Percentiles rank a stretch among this genome's conserved stretches.
Conservation (phyloP, 1,284 basidiomycete species). For the Puccinia hordei region DNA sequence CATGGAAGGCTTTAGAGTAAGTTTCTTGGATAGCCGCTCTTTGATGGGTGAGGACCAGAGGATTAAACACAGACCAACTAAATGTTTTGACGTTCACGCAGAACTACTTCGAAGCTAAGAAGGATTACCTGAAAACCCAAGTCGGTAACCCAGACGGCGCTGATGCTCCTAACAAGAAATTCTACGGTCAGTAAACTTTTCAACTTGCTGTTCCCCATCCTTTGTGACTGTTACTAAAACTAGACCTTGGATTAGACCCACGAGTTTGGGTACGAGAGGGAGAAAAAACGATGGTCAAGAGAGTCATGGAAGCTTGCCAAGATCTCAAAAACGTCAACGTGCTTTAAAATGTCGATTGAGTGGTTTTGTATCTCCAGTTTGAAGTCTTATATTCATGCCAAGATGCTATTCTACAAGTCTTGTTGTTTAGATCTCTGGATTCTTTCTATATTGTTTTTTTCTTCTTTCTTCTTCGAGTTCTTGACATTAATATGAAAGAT, state of each 20-base stretch:
- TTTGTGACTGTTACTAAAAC: slow-evolving; percentile 68
- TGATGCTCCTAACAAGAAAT: slow-evolving; percentile 97
- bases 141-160: slow-evolving; percentile 84
- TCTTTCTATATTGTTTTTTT: too few relatives aligned
- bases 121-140: slow-evolving; percentile 80
- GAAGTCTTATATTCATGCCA: too few relatives aligned
- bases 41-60: neutral
- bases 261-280: slow-evolving; percentile 98
- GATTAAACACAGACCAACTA: neutral
- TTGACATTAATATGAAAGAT: too few relatives aligned
- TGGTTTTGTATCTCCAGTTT: neutral
- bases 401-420: too few relatives aligned
- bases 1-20: slow-evolving; percentile 71
- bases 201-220: neutral
- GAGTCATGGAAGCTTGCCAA: slow-evolving; percentile 86
- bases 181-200: slow-evolving; percentile 23
- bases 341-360: neutral
- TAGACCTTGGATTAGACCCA: slow-evolving; percentile 55
- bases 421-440: too few relatives aligned
- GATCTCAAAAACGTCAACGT: slow-evolving; percentile 66
- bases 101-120: slow-evolving; percentile 81
- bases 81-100: slow-evolving; percentile 55
- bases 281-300: slow-evolving; percentile 85
- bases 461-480: too few relatives aligned
- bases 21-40: neutral